These are phyloP conservation scores for Cudoniella acicularis DNA, from an alignment of 495 filamentous ascomycete species.

Conservation along the genomic window DNA sequence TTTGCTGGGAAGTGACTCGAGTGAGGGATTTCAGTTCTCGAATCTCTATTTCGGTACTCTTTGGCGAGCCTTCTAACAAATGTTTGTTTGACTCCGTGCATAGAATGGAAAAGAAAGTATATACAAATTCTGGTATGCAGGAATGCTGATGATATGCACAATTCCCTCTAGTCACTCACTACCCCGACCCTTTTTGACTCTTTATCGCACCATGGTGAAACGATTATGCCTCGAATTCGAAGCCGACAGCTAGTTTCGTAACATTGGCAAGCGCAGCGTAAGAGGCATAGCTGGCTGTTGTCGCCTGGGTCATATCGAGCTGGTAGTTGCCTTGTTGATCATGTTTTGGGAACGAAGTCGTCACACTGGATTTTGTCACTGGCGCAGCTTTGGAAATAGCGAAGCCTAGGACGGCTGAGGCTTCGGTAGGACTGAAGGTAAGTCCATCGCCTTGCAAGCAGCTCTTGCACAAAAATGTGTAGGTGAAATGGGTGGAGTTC, in stretches of 20 bases:
- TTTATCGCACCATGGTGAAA: too few relatives aligned
- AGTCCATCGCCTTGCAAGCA: conserved; percentile 24
- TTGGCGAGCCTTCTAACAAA: too few relatives aligned
- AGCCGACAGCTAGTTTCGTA: background rate
- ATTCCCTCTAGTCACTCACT: too few relatives aligned
- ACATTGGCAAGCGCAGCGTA: background rate
- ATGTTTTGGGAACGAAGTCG: background rate
- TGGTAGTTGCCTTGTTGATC: background rate
- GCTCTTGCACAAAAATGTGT: conserved; percentile 38
- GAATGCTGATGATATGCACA: too few relatives aligned
- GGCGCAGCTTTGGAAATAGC: background rate
- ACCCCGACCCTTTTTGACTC: background rate
- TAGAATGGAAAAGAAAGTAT: too few relatives aligned
- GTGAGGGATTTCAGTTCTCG: too few relatives aligned
- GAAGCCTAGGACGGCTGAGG: background rate
- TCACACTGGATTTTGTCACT: background rate
- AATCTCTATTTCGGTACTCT: too few relatives aligned
- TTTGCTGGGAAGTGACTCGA: too few relatives aligned
- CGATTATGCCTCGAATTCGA: background rate
- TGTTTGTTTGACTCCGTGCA: too few relatives aligned
- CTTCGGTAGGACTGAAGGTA: background rate
- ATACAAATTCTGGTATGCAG: too few relatives aligned
- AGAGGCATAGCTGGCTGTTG: background rate
- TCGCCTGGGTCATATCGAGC: background rate
- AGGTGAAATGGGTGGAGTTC: conserved; percentile 34